Percentiles rank a stretch among this genome's conserved stretches.
phyloP scores from a whole-genome alignment of 2,329 filamentous ascomycete species.

The Juglanconis juglandina region DNA sequence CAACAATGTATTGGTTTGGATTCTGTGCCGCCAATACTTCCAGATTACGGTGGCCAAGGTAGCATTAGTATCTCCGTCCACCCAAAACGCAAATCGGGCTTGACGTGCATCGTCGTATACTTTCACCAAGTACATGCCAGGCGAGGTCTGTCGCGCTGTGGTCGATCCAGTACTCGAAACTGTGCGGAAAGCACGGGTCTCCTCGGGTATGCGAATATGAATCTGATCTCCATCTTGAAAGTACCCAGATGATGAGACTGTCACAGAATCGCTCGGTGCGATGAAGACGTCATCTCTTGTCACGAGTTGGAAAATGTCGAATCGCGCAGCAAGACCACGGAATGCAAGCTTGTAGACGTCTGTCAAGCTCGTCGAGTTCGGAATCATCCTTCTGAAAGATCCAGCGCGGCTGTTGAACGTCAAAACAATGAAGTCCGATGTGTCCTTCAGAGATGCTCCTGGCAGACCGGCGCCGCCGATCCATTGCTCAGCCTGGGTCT shows the following conservation, averaged over 20 bases:
- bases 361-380: background rate
- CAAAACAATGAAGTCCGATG: background rate
- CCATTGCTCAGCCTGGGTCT: background rate
- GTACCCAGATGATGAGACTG: too few relatives aligned
- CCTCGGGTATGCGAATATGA: background rate
- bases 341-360: conserved; percentile 2
- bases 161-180: background rate
- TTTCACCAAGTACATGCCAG: conserved; percentile 6
- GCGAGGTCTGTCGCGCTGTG: background rate
- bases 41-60: background rate
- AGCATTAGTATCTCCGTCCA: background rate
- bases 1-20: too few relatives aligned
- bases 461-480: background rate
- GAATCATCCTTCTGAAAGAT: background rate
- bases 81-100: background rate
- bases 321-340: background rate
- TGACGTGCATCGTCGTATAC: background rate
- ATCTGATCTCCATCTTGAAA: background rate
- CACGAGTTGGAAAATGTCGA: background rate
- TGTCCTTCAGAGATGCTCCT: too few relatives aligned
- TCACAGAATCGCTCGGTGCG: too few relatives aligned
- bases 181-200: background rate
- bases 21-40: conserved; percentile 1
- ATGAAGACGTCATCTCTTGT: too few relatives aligned
- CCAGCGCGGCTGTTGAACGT: conserved; percentile 2